phyloP scores from a whole-genome alignment of 768 basidiomycete species.

The Krasilnikovozyma curviuscula region DNA sequence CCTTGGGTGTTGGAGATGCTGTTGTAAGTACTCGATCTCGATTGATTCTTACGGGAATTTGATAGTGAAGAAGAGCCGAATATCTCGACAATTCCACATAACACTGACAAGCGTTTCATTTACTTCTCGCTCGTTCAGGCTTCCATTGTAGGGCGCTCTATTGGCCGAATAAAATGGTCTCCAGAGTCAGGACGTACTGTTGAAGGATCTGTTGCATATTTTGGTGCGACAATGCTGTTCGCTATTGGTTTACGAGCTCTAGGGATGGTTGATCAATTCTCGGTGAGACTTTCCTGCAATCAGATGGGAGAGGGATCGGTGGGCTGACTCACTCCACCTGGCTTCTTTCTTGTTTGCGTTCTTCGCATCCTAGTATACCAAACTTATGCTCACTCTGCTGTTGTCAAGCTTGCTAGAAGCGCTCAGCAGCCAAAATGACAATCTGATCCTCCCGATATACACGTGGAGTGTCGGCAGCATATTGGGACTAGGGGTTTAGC shows the following conservation, averaged over 20 bases:
- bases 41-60: neutral
- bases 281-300: conserved; percentile 34
- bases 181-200: conserved; percentile 66
- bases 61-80: too few species aligned
- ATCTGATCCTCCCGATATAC: conserved; percentile 84
- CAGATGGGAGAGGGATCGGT: neutral
- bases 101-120: too few species aligned
- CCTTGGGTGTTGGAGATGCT: conserved; percentile 82
- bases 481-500: too few species aligned
- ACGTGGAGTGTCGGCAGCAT: conserved; percentile 77
- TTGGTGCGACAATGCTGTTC: conserved; percentile 44
- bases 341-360: neutral
- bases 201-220: conserved; percentile 75
- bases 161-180: conserved; percentile 70
- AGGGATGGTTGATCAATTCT: conserved; percentile 54
- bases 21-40: conserved; percentile 36
- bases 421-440: conserved; percentile 88
- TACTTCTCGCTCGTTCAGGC: conserved; percentile 35
- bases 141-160: conserved; percentile 70
- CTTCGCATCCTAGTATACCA: neutral
- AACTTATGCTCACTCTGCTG: conserved; percentile 31
- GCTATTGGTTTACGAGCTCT: conserved; percentile 51
- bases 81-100: too few species aligned
- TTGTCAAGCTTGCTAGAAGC: conserved; percentile 67
- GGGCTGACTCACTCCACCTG: neutral